Conservation (phyloP, 768 basidiomycete genomes). For the Calocybe indica region DNA sequence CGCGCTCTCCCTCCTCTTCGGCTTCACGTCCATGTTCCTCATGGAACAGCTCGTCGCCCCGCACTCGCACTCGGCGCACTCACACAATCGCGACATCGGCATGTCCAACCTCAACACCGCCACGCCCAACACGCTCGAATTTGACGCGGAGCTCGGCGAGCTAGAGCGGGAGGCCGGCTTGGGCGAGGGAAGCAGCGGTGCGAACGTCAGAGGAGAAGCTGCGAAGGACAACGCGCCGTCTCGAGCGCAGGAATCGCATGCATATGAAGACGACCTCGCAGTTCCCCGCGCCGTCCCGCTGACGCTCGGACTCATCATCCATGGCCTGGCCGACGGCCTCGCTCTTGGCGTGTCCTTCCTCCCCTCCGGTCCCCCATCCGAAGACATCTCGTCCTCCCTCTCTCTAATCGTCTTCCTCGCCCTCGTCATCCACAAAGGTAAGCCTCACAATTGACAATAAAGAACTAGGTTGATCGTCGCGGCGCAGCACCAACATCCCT, state of each 20-base stretch:
- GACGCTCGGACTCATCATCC: conserved; percentile 81
- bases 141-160: conserved; percentile 61
- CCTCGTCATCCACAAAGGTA: conserved; percentile 87
- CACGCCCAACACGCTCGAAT: conserved; percentile 33
- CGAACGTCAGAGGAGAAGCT: too few relatives aligned
- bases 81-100: too few relatives aligned
- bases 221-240: too few relatives aligned
- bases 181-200: conserved; percentile 9
- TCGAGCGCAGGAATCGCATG: too few relatives aligned
- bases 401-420: conserved; percentile 88
- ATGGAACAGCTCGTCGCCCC: conserved; percentile 59
- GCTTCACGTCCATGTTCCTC: conserved; percentile 59
- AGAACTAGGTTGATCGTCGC: neutral
- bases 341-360: conserved; percentile 80
- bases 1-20: conserved; percentile 57
- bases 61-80: conserved; percentile 36
- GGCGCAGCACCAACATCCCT: conserved; percentile 80
- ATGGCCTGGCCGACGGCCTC: conserved; percentile 89
- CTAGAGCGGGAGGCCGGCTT: conserved; percentile 37
- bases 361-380: conserved; percentile 19
- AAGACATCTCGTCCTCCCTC: conserved; percentile 29
- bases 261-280: neutral
- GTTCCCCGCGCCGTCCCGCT: conserved; percentile 52
- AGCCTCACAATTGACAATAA: neutral
- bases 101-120: too few relatives aligned